Evolutionary conservation across 176 grass and related monocot species (phyloP), one percentile per base, ranked within the genome.

Genomic region (Tuctoria greenei): DNA sequence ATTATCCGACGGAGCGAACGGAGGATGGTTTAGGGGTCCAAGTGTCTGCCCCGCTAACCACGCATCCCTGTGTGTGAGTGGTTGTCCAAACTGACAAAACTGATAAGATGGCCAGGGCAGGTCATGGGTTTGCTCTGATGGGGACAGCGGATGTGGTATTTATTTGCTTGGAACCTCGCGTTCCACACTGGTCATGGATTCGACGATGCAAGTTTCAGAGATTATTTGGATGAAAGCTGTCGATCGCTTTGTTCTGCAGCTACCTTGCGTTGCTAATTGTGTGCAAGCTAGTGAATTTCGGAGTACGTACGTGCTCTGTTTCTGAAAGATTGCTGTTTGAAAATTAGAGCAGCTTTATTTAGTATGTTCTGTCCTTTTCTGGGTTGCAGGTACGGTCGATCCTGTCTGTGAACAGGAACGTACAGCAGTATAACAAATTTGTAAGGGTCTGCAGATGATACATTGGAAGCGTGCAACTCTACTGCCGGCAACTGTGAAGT

Each of bases 21-120:
- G 69, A 79, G 70, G 86, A 83, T 83, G 81, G 56, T 38, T 7
- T 21, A 75, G 49, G 16, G 42, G 69, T 77, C 86, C 86, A 79
- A 83, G 86, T 74, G 86, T 79, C 64, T 36, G 14, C 63, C 10
- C 65, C 40, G 27, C 56, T 55, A 69, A 70, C 86, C 86, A 79
- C 41, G 63, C 85, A 71, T 57, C 16, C 16, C 67, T 62, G 51
- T 60, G 51, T 60, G 17, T 34, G n/a, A 40, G 47, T 2, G 34
- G 54, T 2, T 9, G 5, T 43, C 42, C 61, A 56, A 66, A n/a
- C 64, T 69, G 72, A 51, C 34, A 76, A 52, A 76, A 61, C 27
- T 34, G 55, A 79, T 78, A 72, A 57, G 72, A 83, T 45, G 54
- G 62, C 52, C 54, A 87, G 80, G 54, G 61, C 54, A 83, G 80